Evolutionary conservation across 176 grass and related monocot genomes (phyloP), one percentile per base, ranked within the genome.

Genomic region (Rhynchospora breviuscula): DNA sequence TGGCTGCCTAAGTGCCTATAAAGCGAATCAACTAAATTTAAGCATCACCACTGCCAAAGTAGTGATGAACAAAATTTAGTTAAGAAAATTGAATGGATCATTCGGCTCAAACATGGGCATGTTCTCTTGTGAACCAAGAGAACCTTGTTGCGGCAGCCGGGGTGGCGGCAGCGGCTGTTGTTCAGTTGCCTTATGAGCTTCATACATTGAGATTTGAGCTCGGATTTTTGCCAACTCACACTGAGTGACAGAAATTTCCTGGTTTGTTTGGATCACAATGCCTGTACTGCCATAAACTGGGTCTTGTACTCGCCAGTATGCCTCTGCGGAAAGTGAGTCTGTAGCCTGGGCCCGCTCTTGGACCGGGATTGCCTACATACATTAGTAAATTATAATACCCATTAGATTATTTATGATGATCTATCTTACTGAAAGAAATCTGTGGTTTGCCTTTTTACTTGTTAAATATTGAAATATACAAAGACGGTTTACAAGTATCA

Each of bases 201-300:
- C 21, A 44, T 46, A 44, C 66, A 93, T 85, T 29, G 86, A 84
- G 49, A 93, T 87, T 60, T 89, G 89, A 13, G 91, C 91, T 18
- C 22, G 72, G 0, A 86, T 90, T 67, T 63, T 85, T 0, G 89
- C 88, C 21, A 97, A 83, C 86, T 93, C 94, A 25, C 69, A 88
- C 71, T 84, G 89, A 60, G 19, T 79, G 6, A 48, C 23, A 0
- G 63, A 25, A 64, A 93, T 93, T 85, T 91, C 88, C 2, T 83
- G 65, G 61, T 89, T 86, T 35, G 94, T 83, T n/a, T 46, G 25
- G 54, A 23, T 53, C 40, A 97, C 85, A 57, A 89, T 63, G 0
- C 89, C 89, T 0, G 79, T 87, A 63, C 87, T 87, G 43, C 89
- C 94, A 44, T 94, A 92, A 40, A 94, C 94, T 22, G 88, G 94